These are phyloP conservation scores for Penicillium glabrum DNA, from an alignment of 2,329 filamentous ascomycete species.

Conservation along the genomic window DNA sequence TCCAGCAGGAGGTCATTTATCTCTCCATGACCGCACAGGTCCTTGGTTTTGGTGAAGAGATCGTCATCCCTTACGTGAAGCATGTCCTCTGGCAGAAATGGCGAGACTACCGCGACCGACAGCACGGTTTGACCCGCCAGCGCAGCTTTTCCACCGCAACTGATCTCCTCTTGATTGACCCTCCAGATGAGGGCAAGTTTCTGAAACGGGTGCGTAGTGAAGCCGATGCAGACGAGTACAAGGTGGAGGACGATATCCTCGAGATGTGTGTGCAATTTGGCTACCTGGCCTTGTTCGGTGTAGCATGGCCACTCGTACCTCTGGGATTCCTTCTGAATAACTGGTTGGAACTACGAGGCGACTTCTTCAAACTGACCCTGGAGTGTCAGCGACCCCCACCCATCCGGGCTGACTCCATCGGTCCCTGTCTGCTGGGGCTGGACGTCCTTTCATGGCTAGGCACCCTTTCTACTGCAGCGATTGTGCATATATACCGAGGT, in stretches of 20 bases:
- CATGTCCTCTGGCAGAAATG: conserved; percentile 75
- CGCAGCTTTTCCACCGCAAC: conserved; percentile 39
- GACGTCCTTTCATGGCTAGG: conserved; percentile 93
- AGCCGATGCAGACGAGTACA: conserved; percentile 77
- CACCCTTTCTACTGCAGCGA: conserved; percentile 79
- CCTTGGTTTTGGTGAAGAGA: conserved; percentile 81
- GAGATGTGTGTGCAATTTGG: conserved; percentile 92
- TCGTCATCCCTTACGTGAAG: conserved; percentile 82
- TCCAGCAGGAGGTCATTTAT: conserved; percentile 91
- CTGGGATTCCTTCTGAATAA: conserved; percentile 91
- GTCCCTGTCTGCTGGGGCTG: conserved; percentile 83
- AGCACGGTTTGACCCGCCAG: conserved; percentile 33
- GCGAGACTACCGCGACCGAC: conserved; percentile 28
- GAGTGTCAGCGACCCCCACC: conserved; percentile 88
- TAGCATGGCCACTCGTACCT: conserved; percentile 91
- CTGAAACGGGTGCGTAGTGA: conserved; percentile 79
- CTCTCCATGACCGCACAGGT: conserved; percentile 93
- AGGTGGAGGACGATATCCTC: conserved; percentile 85
- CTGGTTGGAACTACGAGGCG: conserved; percentile 90
- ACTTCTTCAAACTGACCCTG: conserved; percentile 90
- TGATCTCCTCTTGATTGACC: conserved; percentile 59
- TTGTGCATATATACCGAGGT: conserved; percentile 83
- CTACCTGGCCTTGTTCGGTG: conserved; percentile 87
- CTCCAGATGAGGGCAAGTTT: conserved; percentile 76
- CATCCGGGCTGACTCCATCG: conserved; percentile 88